Conservation (phyloP, 1,284 basidiomycete species). For the Trametes versicolor region DNA sequence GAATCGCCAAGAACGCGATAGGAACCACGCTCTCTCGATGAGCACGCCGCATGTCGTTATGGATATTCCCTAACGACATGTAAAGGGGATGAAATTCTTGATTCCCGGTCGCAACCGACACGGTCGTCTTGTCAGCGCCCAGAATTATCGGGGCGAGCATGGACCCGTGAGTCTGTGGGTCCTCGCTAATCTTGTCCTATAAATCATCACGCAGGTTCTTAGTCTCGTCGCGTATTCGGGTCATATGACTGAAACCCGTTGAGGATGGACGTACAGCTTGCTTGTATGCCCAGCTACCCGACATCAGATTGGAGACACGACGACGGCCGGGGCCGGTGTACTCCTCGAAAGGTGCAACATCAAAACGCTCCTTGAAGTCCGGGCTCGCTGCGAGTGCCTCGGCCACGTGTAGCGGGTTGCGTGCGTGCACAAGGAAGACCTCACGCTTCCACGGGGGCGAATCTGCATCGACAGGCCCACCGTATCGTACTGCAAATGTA, state of each 20-base stretch:
- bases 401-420: not conserved
- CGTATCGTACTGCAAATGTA: too few species aligned
- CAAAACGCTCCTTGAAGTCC: constrained; percentile 15
- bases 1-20: constrained; percentile 35
- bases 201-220: not conserved
- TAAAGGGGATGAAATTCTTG: constrained; percentile 38
- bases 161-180: constrained; percentile 21
- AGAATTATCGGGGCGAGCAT: constrained; percentile 31
- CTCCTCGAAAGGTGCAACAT: constrained; percentile 22
- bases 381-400: constrained; percentile 2
- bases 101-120: constrained; percentile 35
- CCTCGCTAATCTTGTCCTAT: constrained; percentile 24
- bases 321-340: not conserved
- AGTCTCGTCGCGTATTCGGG: too few species aligned
- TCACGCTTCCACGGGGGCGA: not conserved
- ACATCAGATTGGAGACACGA: constrained; percentile 28
- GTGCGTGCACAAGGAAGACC: not conserved
- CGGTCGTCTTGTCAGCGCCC: constrained; percentile 38
- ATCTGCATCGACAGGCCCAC: too few species aligned
- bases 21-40: constrained; percentile 30
- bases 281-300: constrained; percentile 31
- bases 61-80: constrained; percentile 31
- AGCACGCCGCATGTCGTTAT: constrained; percentile 30
- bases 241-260: not conserved
- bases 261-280: constrained; percentile 34